These are phyloP conservation scores for Myriosclerotinia scirpicola DNA, from an alignment of 2,329 filamentous ascomycete genomes.

Conservation along the genomic window DNA sequence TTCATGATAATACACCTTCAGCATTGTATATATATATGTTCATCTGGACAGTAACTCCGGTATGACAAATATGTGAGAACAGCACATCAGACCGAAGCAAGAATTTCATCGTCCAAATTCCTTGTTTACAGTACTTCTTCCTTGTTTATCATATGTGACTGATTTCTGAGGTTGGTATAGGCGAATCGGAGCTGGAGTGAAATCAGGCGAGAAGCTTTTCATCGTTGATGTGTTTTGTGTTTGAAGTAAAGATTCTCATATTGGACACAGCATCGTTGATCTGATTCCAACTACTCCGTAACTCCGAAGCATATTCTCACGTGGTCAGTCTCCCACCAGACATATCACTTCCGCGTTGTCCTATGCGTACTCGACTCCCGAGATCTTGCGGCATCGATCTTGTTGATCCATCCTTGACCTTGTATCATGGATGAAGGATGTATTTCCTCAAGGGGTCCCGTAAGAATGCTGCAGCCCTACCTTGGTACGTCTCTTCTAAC, in stretches of 20 bases:
- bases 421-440: neutral
- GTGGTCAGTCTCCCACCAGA: neutral
- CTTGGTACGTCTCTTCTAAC: neutral
- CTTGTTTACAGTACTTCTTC: neutral
- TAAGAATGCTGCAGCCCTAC: conserved; percentile 8
- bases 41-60: neutral
- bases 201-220: neutral
- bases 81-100: neutral
- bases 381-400: conserved; percentile 12
- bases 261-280: neutral
- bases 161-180: neutral
- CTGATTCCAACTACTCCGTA: neutral
- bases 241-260: neutral
- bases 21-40: neutral
- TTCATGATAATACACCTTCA: neutral
- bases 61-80: too few relatives aligned
- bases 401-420: neutral
- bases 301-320: neutral
- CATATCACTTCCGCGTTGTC: neutral
- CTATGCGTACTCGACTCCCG: conserved; percentile 6
- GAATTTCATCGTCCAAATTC: too few relatives aligned
- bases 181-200: conserved; percentile 3
- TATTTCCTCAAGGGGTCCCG: neutral
- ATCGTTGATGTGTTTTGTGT: neutral
- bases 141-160: neutral